Conservation (phyloP, 2,329 filamentous ascomycete species). For the Tolypocladium sp. region DNA sequence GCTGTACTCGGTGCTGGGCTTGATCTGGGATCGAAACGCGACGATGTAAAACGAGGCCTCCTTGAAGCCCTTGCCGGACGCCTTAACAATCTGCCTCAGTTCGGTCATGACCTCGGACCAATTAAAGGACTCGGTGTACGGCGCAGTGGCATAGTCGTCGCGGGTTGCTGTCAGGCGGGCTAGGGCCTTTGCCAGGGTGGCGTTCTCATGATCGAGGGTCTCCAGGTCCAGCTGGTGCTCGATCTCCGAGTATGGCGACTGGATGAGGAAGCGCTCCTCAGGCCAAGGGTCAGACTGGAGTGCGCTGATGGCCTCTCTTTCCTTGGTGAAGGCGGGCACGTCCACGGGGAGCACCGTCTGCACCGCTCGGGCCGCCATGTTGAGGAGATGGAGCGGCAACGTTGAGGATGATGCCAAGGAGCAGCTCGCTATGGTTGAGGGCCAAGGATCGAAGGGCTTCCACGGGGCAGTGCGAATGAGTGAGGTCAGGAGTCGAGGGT, state of each 20-base stretch:
- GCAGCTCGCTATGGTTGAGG: background rate
- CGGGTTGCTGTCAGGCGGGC: conserved; percentile 52
- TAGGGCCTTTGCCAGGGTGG: conserved; percentile 64
- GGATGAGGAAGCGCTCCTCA: conserved; percentile 37
- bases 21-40: conserved; percentile 69
- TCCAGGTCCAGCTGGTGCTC: conserved; percentile 66
- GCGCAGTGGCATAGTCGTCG: conserved; percentile 65
- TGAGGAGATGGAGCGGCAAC: background rate
- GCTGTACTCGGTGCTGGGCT: conserved; percentile 54
- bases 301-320: conserved; percentile 14
- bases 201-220: conserved; percentile 55
- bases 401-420: background rate
- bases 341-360: conserved; percentile 12
- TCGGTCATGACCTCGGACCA: conserved; percentile 55
- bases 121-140: conserved; percentile 70
- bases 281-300: conserved; percentile 12
- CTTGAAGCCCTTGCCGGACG: conserved; percentile 44
- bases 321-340: conserved; percentile 14
- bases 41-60: conserved; percentile 71
- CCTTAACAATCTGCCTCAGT: conserved; percentile 41
- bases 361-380: conserved; percentile 18
- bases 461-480: background rate
- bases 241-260: conserved; percentile 66
- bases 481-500: background rate
- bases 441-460: background rate